Percentiles rank a stretch among this genome's conserved stretches.
Conservation (phyloP, 495 filamentous ascomycete species). For the Evernia prunastri region DNA sequence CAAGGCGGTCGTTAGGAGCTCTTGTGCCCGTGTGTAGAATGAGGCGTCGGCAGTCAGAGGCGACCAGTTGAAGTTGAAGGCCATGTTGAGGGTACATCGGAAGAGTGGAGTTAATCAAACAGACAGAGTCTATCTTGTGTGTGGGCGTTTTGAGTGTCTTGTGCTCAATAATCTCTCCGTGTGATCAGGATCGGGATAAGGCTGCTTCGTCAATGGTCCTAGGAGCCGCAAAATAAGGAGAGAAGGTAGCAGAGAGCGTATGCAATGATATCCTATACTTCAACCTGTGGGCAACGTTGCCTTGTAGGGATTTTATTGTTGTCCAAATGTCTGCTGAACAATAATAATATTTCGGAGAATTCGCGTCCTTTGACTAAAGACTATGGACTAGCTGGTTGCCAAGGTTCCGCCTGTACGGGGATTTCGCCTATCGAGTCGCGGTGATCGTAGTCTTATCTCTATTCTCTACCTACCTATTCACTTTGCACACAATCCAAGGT, state of each 20-base stretch:
- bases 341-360: not conserved
- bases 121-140: not conserved
- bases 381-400: not conserved
- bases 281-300: not conserved
- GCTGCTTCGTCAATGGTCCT: not conserved
- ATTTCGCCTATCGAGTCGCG: too few relatives aligned
- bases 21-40: slow-evolving; percentile 85
- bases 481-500: too few relatives aligned
- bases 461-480: too few relatives aligned
- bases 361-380: not conserved
- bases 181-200: not conserved
- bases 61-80: slow-evolving; percentile 99
- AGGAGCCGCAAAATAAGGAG: not conserved
- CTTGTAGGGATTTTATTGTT: not conserved
- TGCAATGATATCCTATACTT: not conserved
- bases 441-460: too few relatives aligned
- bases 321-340: not conserved
- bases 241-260: not conserved
- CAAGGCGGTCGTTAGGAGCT: slow-evolving; percentile 86
- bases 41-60: slow-evolving; percentile 87
- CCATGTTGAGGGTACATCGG: slow-evolving; percentile 50
- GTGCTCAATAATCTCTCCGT: not conserved
- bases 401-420: not conserved
- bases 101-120: not conserved
- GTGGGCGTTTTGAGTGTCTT: not conserved